These are phyloP conservation scores for Phaseolus lunatus DNA, from an alignment of 306 rosid genomes.

Conservation along the genomic window DNA sequence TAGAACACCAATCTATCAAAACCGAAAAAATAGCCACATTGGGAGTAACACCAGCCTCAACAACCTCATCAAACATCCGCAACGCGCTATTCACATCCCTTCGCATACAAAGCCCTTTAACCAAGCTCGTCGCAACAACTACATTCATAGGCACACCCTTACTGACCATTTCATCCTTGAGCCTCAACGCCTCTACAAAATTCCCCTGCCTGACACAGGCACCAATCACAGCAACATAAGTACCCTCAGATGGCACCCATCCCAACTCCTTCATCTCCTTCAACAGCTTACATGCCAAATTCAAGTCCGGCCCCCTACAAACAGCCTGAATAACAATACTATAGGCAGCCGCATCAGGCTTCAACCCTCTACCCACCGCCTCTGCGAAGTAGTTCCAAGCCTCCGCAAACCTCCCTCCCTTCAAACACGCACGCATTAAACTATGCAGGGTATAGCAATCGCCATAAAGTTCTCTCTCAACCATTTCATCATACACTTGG, in stretches of 20 bases:
- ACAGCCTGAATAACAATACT: constrained; percentile 57
- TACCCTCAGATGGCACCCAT: constrained; percentile 63
- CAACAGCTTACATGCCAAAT: constrained; percentile 55
- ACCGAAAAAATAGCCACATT: constrained; percentile 56
- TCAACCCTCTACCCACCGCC: constrained; percentile 56
- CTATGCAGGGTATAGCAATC: constrained; percentile 59
- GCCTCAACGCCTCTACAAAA: constrained; percentile 61
- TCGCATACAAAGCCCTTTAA: constrained; percentile 65
- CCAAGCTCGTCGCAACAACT: constrained; percentile 62
- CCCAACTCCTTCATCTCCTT: constrained; percentile 70
- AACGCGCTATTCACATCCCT: constrained; percentile 67
- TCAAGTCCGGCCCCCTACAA: constrained; percentile 54
- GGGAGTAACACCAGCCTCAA: constrained; percentile 58
- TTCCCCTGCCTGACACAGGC: constrained; percentile 75
- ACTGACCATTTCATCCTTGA: constrained; percentile 76
- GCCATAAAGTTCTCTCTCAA: constrained; percentile 51
- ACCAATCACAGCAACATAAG: constrained; percentile 55
- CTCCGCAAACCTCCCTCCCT: constrained; percentile 53
- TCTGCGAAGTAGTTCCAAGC: constrained; percentile 55
- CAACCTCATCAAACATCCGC: constrained; percentile 55
- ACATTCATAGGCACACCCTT: constrained; percentile 57
- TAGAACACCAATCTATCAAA: constrained; percentile 66
- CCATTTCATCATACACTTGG: constrained; percentile 60
- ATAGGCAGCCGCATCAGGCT: constrained; percentile 64
- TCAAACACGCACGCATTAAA: constrained; percentile 65